Base-by-base conservation (phyloP, 2,329 filamentous ascomycete genomes). In the Hypoxylon sp. region DNA sequence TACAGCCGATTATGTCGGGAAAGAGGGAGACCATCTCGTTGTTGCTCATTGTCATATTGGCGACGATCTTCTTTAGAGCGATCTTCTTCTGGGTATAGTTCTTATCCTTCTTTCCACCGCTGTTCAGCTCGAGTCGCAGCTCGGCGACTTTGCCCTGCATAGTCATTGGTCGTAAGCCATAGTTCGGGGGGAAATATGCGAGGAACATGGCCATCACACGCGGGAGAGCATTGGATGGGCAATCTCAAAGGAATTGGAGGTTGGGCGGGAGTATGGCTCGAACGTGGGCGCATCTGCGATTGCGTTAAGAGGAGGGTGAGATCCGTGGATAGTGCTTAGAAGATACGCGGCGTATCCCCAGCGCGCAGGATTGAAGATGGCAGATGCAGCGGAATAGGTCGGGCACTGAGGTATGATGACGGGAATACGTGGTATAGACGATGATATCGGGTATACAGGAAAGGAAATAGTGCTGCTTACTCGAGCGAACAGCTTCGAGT, bases 11-110 rank as follows among this genome's bases (percentile, higher is more conserved):
- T 58, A 99, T 90, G 73, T 99, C 95, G 15, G 94, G 92, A 69
- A 99, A 99, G 48, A 99, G 81, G 33, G 92, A 92, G 52, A 98
- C 90, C 95, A 99, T 99, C 76, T 99, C 95, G 73, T 98, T 99
- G 79, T 99, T 99, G 85, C 94, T 98, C 95, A 99, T 99, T 65
- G 95, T 99, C 95, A 99, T 99, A 75, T 99, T 99, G 74, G 95
- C 95, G 69, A 99, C 95, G 68, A 99, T 98, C 83, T 97, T 97
- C 84, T 99, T 99, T 63, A 99, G 83, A 9, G 95, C 93, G 72
- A 97, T 96, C 85, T 98, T 98, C 83, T 98, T 99, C 66, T 87
- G 87, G 40, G 89, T 85, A 78, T 92, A 89, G 78, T 96, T 97
- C 84, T 97, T 98, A 80, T 99, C 95, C 81, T 98, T 99, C 82